These are phyloP conservation scores for Wallacemonas rigidus DNA, from an alignment of 208 protist species.

Conservation along the genomic window DNA sequence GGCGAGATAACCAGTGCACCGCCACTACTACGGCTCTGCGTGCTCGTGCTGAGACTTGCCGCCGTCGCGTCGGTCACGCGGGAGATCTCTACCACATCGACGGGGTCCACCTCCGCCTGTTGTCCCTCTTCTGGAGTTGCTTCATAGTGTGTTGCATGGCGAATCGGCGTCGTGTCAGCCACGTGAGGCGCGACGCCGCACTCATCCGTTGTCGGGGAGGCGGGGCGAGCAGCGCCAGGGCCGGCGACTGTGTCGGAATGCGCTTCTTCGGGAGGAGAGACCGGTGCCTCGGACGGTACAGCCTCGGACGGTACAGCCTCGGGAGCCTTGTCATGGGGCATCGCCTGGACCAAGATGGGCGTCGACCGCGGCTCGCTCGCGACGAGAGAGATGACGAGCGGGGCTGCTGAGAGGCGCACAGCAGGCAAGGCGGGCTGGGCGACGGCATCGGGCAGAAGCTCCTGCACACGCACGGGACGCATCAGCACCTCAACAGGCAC, in stretches of 20 bases:
- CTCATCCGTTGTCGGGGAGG: no score
- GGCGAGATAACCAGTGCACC: neutral
- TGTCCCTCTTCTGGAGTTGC: neutral
- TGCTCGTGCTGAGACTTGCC: conserved; percentile 22
- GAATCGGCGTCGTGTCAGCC: no score
- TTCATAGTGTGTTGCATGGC: no score
- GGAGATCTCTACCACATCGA: conserved; percentile 17
- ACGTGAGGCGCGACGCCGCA: no score
- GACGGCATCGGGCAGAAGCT: conserved; percentile 22
- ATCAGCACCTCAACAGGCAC: conserved; percentile 23
- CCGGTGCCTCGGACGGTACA: no score
- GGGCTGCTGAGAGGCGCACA: conserved; percentile 10
- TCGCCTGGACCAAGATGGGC: no score
- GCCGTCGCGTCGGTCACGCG: conserved; percentile 13
- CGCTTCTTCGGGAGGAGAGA: no score
- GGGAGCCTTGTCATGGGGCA: no score
- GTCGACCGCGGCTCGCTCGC: conserved; percentile 18
- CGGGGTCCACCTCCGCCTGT: neutral
- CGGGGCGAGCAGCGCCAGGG: no score
- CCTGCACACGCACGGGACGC: conserved; percentile 27
- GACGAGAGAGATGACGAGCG: neutral
- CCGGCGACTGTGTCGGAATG: no score
- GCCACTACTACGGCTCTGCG: neutral
- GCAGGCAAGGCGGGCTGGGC: neutral
- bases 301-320: no score